Percentiles rank a stretch among this genome's conserved stretches.
These are phyloP conservation scores for Physocladia obscura DNA, from an alignment of 192 early-diverging fungal species.

Conservation along the genomic window DNA sequence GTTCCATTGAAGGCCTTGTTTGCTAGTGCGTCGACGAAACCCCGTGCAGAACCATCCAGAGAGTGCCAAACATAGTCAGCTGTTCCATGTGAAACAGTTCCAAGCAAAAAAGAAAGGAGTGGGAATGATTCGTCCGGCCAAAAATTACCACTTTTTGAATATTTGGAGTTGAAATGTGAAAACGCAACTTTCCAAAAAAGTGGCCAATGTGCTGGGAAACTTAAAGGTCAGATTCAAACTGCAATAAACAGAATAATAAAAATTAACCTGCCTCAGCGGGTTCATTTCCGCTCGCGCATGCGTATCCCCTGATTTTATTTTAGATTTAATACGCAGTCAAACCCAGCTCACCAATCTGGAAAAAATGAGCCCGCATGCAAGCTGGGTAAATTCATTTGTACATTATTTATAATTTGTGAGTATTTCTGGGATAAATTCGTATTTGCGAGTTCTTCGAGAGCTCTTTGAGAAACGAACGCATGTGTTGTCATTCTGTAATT, in stretches of 20 bases:
- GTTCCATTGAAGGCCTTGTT: constrained; percentile 27
- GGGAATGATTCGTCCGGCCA: constrained; percentile 51
- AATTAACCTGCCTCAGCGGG: constrained; percentile 47
- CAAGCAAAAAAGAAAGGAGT: constrained; percentile 66
- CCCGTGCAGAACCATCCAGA: constrained; percentile 44
- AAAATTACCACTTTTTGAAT: constrained; percentile 25
- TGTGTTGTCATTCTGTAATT: constrained; percentile 20
- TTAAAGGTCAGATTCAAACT: neutral
- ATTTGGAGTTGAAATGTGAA: constrained; percentile 56
- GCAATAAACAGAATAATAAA: neutral
- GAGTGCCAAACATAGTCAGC: constrained; percentile 72
- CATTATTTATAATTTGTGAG: neutral
- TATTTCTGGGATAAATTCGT: neutral
- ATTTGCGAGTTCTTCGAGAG: neutral
- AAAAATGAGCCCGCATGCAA: constrained; percentile 59
- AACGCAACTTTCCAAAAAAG: constrained; percentile 58
- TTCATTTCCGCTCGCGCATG: constrained; percentile 44
- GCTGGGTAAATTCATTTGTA: neutral
- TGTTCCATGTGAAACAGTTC: constrained; percentile 66
- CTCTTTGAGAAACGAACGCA: neutral
- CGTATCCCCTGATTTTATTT: constrained; percentile 50
- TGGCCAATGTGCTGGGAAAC: constrained; percentile 68
- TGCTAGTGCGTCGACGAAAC: constrained; percentile 52
- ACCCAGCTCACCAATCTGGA: constrained; percentile 55
- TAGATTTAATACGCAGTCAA: neutral